Conservation (phyloP, 768 basidiomycete genomes). For the Podaxis sp. region DNA sequence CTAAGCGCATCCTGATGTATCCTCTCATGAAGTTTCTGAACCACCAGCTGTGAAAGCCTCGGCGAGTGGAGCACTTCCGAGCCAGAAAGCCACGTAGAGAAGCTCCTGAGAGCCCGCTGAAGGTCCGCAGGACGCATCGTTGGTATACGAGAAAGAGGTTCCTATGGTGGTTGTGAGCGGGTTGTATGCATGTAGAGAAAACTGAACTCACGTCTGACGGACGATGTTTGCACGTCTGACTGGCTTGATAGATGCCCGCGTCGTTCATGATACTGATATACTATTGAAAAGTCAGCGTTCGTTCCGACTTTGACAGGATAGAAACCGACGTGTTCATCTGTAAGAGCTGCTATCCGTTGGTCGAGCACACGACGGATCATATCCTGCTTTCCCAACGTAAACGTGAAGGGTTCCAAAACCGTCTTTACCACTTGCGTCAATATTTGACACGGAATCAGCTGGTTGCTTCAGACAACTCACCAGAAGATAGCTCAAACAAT, state of each 20-base stretch:
- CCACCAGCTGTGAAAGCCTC: conserved; percentile 68
- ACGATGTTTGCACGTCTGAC: conserved; percentile 37
- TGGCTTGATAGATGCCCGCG: conserved; percentile 47
- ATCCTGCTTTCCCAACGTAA: conserved; percentile 57
- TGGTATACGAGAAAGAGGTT: conserved; percentile 74
- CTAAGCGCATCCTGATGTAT: conserved; percentile 77
- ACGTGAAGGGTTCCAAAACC: conserved; percentile 62
- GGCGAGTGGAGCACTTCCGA: conserved; percentile 78
- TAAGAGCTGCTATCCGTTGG: conserved; percentile 55
- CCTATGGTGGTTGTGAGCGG: conserved; percentile 23
- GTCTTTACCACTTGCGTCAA: conserved; percentile 31
- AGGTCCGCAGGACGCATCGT: conserved; percentile 61
- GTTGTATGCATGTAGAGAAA: not conserved
- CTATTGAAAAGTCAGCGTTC: conserved; percentile 25
- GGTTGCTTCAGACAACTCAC: conserved; percentile 33
- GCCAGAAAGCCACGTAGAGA: conserved; percentile 80
- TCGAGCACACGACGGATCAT: conserved; percentile 60
- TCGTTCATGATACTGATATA: conserved; percentile 47
- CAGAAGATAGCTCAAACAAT: conserved; percentile 80
- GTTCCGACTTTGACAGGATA: not conserved
- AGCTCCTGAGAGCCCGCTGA: conserved; percentile 56
- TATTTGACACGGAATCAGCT: not conserved
- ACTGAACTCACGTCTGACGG: conserved; percentile 32
- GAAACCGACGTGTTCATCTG: conserved; percentile 75
- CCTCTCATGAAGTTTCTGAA: conserved; percentile 56